A percentile compares a stretch with the other conserved stretches of the same genome.
These are phyloP conservation scores for Herpetomonas tarakana DNA, from an alignment of 208 protist species.

Conservation along the genomic window DNA sequence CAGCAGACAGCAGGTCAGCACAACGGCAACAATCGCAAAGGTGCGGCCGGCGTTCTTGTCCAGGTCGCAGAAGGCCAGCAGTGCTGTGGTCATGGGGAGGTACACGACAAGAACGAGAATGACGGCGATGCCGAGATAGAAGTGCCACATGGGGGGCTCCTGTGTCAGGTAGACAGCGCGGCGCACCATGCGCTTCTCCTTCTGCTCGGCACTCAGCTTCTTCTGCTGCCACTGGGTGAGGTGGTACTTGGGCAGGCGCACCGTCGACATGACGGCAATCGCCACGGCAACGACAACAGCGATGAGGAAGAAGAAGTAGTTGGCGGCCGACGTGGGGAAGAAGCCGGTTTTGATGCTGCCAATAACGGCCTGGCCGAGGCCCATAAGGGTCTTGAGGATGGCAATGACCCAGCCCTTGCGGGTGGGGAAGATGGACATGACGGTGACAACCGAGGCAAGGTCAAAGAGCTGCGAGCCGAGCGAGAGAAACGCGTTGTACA, in stretches of 20 bases:
- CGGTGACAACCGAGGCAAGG: conserved; percentile 29
- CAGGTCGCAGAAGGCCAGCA: conserved; percentile 38
- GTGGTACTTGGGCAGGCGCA: conserved; percentile 55
- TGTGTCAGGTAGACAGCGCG: conserved; percentile 53
- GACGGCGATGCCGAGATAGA: conserved; percentile 45
- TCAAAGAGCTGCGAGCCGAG: conserved; percentile 38
- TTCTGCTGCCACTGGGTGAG: conserved; percentile 35
- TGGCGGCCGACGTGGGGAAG: conserved; percentile 23
- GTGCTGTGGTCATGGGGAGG: conserved; percentile 38
- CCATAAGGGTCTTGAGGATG: conserved; percentile 57
- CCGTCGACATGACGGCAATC: conserved; percentile 32
- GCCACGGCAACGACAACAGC: conserved; percentile 14
- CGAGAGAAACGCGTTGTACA: conserved; percentile 28
- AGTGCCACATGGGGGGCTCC: conserved; percentile 45
- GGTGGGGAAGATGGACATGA: conserved; percentile 50
- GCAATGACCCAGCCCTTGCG: conserved; percentile 37
- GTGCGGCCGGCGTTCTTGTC: conserved; percentile 7
- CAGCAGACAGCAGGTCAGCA: conserved; percentile 6
- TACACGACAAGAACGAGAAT: conserved; percentile 51
- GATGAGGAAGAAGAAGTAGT: conserved; percentile 36
- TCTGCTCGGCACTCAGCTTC: conserved; percentile 31
- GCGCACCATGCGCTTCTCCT: conserved; percentile 23
- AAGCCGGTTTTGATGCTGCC: conserved; percentile 30
- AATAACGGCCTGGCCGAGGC: conserved; percentile 54
- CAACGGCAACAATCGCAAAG: conserved; percentile 26